Percentiles rank a stretch among this genome's conserved stretches.
These are phyloP conservation scores for Gloeopeniophorella convolvens DNA, from an alignment of 768 basidiomycete genomes.

Conservation along the genomic window DNA sequence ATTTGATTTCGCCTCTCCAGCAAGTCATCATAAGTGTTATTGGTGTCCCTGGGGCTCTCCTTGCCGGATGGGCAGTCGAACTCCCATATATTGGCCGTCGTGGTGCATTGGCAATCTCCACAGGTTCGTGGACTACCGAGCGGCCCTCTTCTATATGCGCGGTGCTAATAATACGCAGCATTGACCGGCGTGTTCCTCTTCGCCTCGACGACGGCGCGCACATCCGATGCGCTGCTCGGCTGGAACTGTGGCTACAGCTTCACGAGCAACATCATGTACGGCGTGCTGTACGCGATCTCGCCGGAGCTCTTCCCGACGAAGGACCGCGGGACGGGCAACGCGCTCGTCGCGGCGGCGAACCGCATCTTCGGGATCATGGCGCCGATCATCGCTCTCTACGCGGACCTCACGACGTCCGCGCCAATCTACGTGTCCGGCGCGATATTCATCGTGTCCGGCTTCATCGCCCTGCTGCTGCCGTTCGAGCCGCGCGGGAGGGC, in stretches of 20 bases:
- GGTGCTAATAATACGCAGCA: constrained; percentile 23
- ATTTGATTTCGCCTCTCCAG: constrained; percentile 23
- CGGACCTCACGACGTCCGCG: constrained; percentile 40
- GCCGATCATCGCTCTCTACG: constrained; percentile 44
- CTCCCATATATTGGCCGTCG: constrained; percentile 44
- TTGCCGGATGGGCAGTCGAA: constrained; percentile 51
- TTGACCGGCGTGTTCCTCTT: constrained; percentile 55
- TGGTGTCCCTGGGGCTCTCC: constrained; percentile 49
- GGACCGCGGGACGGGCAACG: constrained; percentile 51
- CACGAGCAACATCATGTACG: constrained; percentile 52
- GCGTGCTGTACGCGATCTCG: constrained; percentile 34
- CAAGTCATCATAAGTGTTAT: constrained; percentile 53
- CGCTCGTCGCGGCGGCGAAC: constrained; percentile 45
- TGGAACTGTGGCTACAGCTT: constrained; percentile 58
- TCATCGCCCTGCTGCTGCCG: constrained; percentile 45
- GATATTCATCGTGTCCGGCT: constrained; percentile 44
- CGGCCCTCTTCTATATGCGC: constrained; percentile 18
- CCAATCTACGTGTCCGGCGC: constrained; percentile 52
- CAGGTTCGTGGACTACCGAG: constrained; percentile 26
- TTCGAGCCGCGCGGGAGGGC: constrained; percentile 54
- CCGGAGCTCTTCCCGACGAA: constrained; percentile 51
- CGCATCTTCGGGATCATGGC: constrained; percentile 57
- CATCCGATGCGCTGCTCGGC: constrained; percentile 44
- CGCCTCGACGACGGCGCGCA: constrained; percentile 48
- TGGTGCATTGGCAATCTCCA: constrained; percentile 47